Base-by-base conservation (phyloP, 768 basidiomycete species). In the Tylopilus cervinicoccineus region DNA sequence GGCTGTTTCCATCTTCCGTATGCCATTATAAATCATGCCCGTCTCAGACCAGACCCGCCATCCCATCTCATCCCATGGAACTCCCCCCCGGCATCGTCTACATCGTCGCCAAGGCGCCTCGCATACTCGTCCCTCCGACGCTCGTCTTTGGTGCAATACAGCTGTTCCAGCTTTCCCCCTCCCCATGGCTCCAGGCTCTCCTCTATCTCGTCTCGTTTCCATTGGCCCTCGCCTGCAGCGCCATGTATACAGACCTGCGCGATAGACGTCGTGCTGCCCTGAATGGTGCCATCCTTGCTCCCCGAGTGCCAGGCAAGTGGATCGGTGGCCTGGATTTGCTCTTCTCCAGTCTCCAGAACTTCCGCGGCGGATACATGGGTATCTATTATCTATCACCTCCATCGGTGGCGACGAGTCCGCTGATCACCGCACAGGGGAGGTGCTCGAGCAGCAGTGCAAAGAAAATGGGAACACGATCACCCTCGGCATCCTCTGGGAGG, bases 261-360 rank as follows among this genome's bases (percentile, higher is more conserved):
- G 49, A 62, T 23, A 50, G 26, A 22, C 57, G 47, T 2, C 50
- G 51, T 16, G 59, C 59, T 34, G 45, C 38, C 5, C 20, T 40
- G 14, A 50, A 47, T 27, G 67, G 69, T 7, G 71, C 71, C 6
- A 49, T 64, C 16, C 40, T 68, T 13, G 61, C 72, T 5, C 73
- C 72, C 6, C 46, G 20, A 20, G 65, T 72, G 17, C 47, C 57
- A 3, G 69, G 64, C 47, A 63, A 52, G 33, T 69, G 64, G 68
- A 69, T 70, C 4, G 70, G 68, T 23, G 68, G 70, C 28, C 29
- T 77, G 6, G 70, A 72, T 33, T 37, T 68, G 16, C 47, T 75
- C 1, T 23, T 55, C 14, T 45, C 45, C 5, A 53, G 51, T 16
- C 0, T 70, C n/a, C 48, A 48, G 13, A 62, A 61, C 32, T 55